Percentiles rank a stretch among this genome's conserved stretches.
Conservation (phyloP, 225 moss, liverwort and hornwort genomes). For the Sphagnum contortum region DNA sequence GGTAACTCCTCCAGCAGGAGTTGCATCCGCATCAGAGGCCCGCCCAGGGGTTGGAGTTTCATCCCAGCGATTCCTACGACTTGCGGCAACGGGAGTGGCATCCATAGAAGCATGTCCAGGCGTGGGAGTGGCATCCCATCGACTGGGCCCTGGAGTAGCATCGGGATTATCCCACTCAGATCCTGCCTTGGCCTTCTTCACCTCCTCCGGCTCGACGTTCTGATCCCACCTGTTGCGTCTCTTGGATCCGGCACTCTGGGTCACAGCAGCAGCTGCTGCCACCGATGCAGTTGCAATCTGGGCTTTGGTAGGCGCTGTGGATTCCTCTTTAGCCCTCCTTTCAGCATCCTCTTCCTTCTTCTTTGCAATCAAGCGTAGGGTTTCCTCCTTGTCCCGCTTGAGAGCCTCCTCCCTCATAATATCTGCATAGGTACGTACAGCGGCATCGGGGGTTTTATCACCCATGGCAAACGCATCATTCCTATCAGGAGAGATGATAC, state of each 20-base stretch:
- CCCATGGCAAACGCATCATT: slow-evolving; percentile 98
- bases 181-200: slow-evolving; percentile 70
- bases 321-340: slow-evolving; percentile 63
- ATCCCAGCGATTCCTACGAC: slow-evolving; percentile 90
- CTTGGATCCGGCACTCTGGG: slow-evolving; percentile 60
- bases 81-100: slow-evolving; percentile 73
- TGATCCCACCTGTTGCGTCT: slow-evolving; percentile 97
- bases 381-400: slow-evolving; percentile 78
- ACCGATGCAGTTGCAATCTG: slow-evolving; percentile 30
- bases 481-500: slow-evolving; percentile 83
- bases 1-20: slow-evolving; percentile 81
- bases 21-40: slow-evolving; percentile 89
- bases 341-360: slow-evolving; percentile 90
- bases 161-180: slow-evolving; percentile 99
- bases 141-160: slow-evolving; percentile 82
- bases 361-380: slow-evolving; percentile 72
- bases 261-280: slow-evolving; percentile 21
- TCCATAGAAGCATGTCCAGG: slow-evolving; percentile 78
- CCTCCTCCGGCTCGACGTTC: slow-evolving; percentile 72
- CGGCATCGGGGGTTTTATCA: slow-evolving; percentile 80
- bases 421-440: slow-evolving; percentile 82
- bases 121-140: slow-evolving; percentile 99
- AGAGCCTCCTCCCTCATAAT: slow-evolving; percentile 82
- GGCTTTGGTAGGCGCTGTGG: slow-evolving; percentile 55
- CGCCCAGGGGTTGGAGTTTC: slow-evolving; percentile 96